Evolutionary conservation across 2,329 filamentous ascomycete genomes (phyloP), one percentile per base, ranked within the genome.

Genomic region (Fusarium sacchari): DNA sequence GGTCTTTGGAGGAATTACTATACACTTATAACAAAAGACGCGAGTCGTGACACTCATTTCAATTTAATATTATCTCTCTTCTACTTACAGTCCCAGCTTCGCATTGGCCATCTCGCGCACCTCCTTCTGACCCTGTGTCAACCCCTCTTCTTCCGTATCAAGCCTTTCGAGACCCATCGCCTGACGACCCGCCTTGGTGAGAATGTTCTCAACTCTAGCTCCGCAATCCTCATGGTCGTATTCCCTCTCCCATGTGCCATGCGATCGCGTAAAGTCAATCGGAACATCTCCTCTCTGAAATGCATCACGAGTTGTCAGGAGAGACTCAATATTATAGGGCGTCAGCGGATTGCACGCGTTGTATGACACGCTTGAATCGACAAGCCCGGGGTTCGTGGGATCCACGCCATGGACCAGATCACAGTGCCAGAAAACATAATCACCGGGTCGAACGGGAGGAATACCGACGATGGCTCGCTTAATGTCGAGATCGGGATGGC

Each of bases 311-410:
- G 40, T 58, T 18, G 39, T 22, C 2, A 58, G n/a, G 1, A 58
- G 3, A 1, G 55, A 58, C 18, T 47, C 55, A 6, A 58, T 58
- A 3, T 58, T 58, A 8, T 58, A 58, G 1, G 40, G 55, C 18
- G 40, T 58, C 4, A 58, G 40, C 11, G 55, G 55, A 26, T 49
- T 58, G 18, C 55, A 58, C 12, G 55, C 55, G 4, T 58, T 58
- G 24, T 58, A 58, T n/a, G 55, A 58, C 4, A 58, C 55, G n/a
- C 55, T 58, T 7, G 55, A 58, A n/a, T 58, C 55, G 8, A 28
- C 39, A 7, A 58, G 30, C 2, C 30, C 55, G 1, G 55, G 40
- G 20, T 58, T 58, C 2, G 40, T 58, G 7, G 40, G 55, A 14
- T 58, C 55, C 3, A 58, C 55, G 4, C 55, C 55, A 15, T 58